These are phyloP conservation scores for Neocallimastix lanati DNA, from an alignment of 192 early-diverging fungal species.

Conservation along the genomic window DNA sequence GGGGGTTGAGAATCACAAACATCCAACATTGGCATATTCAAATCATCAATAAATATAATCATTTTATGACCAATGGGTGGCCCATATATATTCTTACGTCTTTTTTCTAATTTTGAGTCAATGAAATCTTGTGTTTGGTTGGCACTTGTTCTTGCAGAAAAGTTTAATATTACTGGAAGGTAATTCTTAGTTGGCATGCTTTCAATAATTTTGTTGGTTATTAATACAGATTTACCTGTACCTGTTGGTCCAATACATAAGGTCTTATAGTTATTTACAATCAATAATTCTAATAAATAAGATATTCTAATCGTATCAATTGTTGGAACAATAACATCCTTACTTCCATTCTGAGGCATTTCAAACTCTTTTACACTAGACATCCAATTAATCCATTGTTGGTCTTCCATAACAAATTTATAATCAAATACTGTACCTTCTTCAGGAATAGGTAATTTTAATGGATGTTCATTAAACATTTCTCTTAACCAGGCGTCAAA, in stretches of 20 bases:
- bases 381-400: conserved; percentile 2
- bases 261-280: conserved; percentile 21
- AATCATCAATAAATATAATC: conserved; percentile 37
- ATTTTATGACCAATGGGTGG: conserved; percentile 29
- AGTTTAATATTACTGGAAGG: conserved; percentile 29
- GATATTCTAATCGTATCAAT: conserved; percentile 33
- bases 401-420: conserved; percentile 16
- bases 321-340: conserved; percentile 37
- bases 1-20: conserved; percentile 36
- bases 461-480: conserved; percentile 9
- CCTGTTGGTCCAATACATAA: conserved; percentile 42
- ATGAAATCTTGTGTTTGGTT: conserved; percentile 43
- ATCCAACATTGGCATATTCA: conserved; percentile 41
- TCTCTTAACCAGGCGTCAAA: conserved; percentile 15
- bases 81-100: conserved; percentile 35
- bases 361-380: conserved; percentile 22
- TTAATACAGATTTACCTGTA: conserved; percentile 40
- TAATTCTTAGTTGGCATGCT: conserved; percentile 23
- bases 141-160: conserved; percentile 37
- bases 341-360: conserved; percentile 27
- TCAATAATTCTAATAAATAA: conserved; percentile 25
- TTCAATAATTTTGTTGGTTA: conserved; percentile 28
- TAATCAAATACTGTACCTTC: conserved; percentile 30
- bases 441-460: conserved; percentile 18
- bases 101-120: conserved; percentile 39